Evolutionary conservation across 2,329 filamentous ascomycete genomes (phyloP).

Genomic region (Trichoderma lentiforme): DNA sequence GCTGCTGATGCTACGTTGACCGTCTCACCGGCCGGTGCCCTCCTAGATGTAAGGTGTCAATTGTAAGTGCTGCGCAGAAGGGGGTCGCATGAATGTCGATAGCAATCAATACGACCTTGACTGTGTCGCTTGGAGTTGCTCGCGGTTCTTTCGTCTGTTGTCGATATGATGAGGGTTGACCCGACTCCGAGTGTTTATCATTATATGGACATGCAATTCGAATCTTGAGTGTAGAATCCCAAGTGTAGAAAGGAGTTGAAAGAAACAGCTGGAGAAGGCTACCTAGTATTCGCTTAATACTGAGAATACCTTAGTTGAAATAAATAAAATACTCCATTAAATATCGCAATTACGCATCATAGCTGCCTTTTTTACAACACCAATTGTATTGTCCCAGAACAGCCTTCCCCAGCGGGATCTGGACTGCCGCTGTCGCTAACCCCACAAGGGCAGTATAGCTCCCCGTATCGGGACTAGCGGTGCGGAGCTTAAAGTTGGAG

Average conservation of each 20-base stretch:
- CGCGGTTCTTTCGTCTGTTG: neutral
- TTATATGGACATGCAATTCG: neutral
- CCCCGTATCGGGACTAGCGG: neutral
- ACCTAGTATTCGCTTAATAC: neutral
- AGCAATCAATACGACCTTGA: conserved; percentile 1
- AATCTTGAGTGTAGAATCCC: neutral
- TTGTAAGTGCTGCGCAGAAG: neutral
- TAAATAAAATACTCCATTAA: neutral
- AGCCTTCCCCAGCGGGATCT: neutral
- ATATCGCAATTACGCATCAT: neutral
- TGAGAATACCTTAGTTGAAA: neutral
- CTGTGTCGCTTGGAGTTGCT: neutral
- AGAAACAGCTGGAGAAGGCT: neutral
- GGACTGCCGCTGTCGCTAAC: neutral
- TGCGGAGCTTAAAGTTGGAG: neutral
- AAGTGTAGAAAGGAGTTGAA: neutral
- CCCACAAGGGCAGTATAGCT: neutral
- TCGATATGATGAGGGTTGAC: neutral
- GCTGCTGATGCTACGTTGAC: neutral
- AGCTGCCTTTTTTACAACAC: neutral
- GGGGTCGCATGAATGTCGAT: neutral
- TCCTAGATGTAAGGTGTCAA: neutral
- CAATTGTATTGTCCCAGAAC: neutral
- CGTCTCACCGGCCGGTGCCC: neutral
- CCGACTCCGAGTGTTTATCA: neutral